Conservation (phyloP, 176 grass and related monocot genomes). For the Cymbopogon citratus region DNA sequence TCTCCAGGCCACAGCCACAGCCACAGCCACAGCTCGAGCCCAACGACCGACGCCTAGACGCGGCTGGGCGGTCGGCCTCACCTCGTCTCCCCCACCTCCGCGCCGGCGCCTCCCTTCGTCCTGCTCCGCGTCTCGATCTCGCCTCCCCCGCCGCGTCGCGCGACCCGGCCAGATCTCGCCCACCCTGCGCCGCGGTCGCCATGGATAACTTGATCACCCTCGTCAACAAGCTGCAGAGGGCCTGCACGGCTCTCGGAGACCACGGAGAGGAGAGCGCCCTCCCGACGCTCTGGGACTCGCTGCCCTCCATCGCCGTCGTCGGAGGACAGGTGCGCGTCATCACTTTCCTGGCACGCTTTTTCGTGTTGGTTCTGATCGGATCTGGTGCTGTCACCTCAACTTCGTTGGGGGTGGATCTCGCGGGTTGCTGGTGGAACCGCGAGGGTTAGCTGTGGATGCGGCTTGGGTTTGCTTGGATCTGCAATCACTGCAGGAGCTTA, state of each 20-base stretch:
- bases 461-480: slow-evolving; percentile 30
- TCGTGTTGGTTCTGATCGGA: not conserved
- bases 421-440: not conserved
- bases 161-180: slow-evolving; percentile 39
- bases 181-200: slow-evolving; percentile 12
- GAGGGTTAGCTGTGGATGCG: not conserved
- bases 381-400: not conserved
- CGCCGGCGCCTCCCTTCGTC: not conserved
- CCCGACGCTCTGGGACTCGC: slow-evolving; percentile 88
- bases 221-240: slow-evolving; percentile 88
- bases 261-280: slow-evolving; percentile 87
- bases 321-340: slow-evolving; percentile 71
- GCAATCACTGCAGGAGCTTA: not conserved
- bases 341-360: not conserved
- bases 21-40: no score
- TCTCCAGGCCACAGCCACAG: slow-evolving; percentile 4
- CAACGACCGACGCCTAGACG: slow-evolving; percentile 25
- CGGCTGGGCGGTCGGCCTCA: slow-evolving; percentile 39
- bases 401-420: slow-evolving; percentile 29
- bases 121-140: slow-evolving; percentile 24
- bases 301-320: slow-evolving; percentile 83
- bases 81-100: not conserved
- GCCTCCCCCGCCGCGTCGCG: not conserved
- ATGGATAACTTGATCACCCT: slow-evolving; percentile 90
- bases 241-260: slow-evolving; percentile 90